Conservation (phyloP, 345 rosid species). For the Populus alba region DNA sequence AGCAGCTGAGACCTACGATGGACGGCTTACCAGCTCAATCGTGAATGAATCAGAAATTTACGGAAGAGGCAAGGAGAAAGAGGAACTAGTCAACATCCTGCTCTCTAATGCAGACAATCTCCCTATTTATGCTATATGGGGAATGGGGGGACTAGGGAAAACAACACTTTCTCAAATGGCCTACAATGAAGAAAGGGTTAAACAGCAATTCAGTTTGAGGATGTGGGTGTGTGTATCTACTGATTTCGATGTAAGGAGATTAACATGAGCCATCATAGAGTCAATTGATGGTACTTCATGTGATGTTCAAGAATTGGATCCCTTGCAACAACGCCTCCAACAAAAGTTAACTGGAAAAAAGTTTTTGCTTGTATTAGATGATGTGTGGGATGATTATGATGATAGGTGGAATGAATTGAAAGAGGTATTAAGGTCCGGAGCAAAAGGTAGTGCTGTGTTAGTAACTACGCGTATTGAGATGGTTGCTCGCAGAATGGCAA, state of each 20-base stretch:
- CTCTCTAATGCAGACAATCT: not conserved
- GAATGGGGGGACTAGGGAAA: not conserved
- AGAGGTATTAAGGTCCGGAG: not conserved
- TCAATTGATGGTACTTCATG: not conserved
- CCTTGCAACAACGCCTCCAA: not conserved
- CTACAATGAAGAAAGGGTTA: not conserved
- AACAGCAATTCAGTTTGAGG: not conserved
- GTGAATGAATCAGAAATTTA: conserved; percentile 1
- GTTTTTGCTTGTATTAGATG: conserved; percentile 10
- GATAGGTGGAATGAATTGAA: not conserved
- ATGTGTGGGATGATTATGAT: not conserved
- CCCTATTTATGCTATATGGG: conserved; percentile 1
- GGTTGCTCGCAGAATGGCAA: conserved; percentile 5
- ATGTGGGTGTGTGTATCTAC: conserved; percentile 11
- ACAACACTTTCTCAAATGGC: not conserved
- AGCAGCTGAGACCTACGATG: not conserved
- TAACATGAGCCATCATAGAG: conserved; percentile 3
- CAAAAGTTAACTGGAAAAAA: not conserved
- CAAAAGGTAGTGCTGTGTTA: not conserved
- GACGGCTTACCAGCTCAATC: not conserved
- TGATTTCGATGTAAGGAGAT: not conserved
- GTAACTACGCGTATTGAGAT: not conserved
- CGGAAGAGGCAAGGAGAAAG: not conserved
- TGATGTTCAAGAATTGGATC: not conserved
- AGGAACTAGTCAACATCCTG: not conserved